Percentiles rank a stretch among this genome's conserved stretches.
These are phyloP conservation scores for Anthostomella pinea DNA, from an alignment of 2,329 filamentous ascomycete species.

Conservation along the genomic window DNA sequence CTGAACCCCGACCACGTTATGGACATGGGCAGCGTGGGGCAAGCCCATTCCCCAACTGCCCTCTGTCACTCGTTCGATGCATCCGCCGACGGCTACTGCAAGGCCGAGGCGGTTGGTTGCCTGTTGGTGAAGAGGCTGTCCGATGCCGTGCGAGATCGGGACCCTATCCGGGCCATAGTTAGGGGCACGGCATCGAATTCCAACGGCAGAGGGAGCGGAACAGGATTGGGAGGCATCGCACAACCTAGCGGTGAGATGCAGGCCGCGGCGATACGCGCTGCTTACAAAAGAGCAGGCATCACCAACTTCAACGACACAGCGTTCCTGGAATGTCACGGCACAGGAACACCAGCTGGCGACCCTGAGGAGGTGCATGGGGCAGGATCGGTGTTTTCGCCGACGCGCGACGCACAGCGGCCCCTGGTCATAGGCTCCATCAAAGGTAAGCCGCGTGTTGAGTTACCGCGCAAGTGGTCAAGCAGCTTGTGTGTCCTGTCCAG, in stretches of 20 bases:
- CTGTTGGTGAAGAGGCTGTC: conserved; percentile 42
- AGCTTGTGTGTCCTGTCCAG: too few species aligned
- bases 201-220: conserved; percentile 40
- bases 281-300: conserved; percentile 31
- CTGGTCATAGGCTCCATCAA: conserved; percentile 25
- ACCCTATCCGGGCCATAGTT: conserved; percentile 37
- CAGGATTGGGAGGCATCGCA: conserved; percentile 39
- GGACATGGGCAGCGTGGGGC: conserved; percentile 9
- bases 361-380: conserved; percentile 36
- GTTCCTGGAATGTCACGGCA: conserved; percentile 38
- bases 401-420: conserved; percentile 1
- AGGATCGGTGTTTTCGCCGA: conserved; percentile 21
- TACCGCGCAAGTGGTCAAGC: too few species aligned
- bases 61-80: conserved; percentile 35
- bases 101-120: conserved; percentile 42
- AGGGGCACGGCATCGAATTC: conserved; percentile 32
- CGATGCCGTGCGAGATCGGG: conserved; percentile 40
- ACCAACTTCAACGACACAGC: conserved; percentile 12
- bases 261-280: conserved; percentile 28
- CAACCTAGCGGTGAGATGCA: conserved; percentile 37
- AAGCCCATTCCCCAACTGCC: conserved; percentile 15
- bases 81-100: conserved; percentile 43
- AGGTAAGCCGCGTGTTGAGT: too few species aligned
- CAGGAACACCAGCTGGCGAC: conserved; percentile 41
- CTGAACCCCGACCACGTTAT: conserved; percentile 27